Percentiles rank a stretch among this genome's conserved stretches.
Conservation (phyloP, 805 yeast species). For the Lipomyces sp. region DNA sequence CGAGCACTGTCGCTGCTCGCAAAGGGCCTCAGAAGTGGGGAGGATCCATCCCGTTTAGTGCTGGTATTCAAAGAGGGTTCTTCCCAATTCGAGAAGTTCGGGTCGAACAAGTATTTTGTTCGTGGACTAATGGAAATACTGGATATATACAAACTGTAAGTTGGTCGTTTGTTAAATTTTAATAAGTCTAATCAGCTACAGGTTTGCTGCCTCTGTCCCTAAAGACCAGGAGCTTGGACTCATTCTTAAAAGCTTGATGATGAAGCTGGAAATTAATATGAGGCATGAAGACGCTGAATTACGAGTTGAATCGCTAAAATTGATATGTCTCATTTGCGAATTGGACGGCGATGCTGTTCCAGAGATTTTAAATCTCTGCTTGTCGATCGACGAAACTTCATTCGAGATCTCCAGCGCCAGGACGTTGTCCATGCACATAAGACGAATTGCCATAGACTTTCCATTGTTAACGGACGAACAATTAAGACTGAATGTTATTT, state of each 20-base stretch:
- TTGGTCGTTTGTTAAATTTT: not conserved
- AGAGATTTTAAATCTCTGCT: conserved; percentile 55
- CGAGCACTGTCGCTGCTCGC: conserved; percentile 15
- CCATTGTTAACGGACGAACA: conserved; percentile 17
- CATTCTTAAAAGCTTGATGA: not conserved
- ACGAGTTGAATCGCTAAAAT: conserved; percentile 26
- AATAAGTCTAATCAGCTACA: not conserved
- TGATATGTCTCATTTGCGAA: conserved; percentile 48
- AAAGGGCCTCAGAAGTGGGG: not conserved
- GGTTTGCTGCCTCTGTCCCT: not conserved
- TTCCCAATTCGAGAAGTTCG: conserved; percentile 3
- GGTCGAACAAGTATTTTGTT: conserved; percentile 5
- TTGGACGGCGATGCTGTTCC: conserved; percentile 46
- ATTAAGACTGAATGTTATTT: conserved; percentile 12
- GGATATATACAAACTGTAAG: not conserved
- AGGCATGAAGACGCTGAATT: conserved; percentile 10
- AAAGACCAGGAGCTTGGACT: not conserved
- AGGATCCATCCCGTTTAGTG: not conserved
- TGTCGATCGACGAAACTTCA: conserved; percentile 73
- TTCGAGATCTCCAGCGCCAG: conserved; percentile 70
- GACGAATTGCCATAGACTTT: conserved; percentile 47
- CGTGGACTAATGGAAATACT: conserved; percentile 1
- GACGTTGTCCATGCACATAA: conserved; percentile 70
- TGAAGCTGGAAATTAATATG: conserved; percentile 9
- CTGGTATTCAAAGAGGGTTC: not conserved